phyloP scores from a whole-genome alignment of 257 asterid genomes.

The Scutellaria barbata region DNA sequence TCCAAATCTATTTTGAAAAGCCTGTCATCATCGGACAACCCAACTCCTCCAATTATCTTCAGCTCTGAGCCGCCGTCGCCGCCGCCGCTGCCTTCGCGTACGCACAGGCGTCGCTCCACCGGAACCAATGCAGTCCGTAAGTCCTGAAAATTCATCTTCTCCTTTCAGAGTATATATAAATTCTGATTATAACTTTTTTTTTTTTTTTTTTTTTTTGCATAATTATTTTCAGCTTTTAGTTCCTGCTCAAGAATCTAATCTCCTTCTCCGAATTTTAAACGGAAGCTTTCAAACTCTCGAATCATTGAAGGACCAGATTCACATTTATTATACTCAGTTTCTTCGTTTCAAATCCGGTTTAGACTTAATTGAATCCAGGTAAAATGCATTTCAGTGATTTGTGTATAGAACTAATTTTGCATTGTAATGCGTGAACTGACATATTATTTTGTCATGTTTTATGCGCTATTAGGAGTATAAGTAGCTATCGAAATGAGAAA shows the following conservation, averaged over 20 bases:
- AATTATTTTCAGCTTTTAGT: slow-evolving; percentile 50
- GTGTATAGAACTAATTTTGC: neutral
- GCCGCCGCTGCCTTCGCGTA: slow-evolving; percentile 23
- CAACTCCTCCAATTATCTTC: slow-evolving; percentile 19
- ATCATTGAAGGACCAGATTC: slow-evolving; percentile 58
- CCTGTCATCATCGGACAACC: slow-evolving; percentile 1
- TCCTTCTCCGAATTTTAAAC: slow-evolving; percentile 59
- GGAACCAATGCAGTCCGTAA: slow-evolving; percentile 45
- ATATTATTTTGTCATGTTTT: neutral
- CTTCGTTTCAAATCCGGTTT: slow-evolving; percentile 42
- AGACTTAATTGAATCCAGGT: slow-evolving; percentile 51
- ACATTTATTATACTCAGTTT: slow-evolving; percentile 43
- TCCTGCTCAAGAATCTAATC: slow-evolving; percentile 59
- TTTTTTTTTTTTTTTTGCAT: slow-evolving; percentile 4
- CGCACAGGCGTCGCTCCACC: slow-evolving; percentile 31
- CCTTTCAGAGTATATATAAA: neutral
- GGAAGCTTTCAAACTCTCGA: slow-evolving; percentile 64
- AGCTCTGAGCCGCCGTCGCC: slow-evolving; percentile 30
- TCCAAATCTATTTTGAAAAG: slow-evolving; percentile 13
- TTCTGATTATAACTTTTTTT: neutral
- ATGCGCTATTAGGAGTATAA: slow-evolving; percentile 35
- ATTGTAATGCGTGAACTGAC: slow-evolving; percentile 17
- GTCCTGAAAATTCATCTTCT: neutral
- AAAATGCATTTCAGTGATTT: slow-evolving; percentile 22
- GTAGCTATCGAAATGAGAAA: slow-evolving; percentile 36